phyloP scores from a whole-genome alignment of 1,139 yeast genomes.

The Magnusiomyces sp. region DNA sequence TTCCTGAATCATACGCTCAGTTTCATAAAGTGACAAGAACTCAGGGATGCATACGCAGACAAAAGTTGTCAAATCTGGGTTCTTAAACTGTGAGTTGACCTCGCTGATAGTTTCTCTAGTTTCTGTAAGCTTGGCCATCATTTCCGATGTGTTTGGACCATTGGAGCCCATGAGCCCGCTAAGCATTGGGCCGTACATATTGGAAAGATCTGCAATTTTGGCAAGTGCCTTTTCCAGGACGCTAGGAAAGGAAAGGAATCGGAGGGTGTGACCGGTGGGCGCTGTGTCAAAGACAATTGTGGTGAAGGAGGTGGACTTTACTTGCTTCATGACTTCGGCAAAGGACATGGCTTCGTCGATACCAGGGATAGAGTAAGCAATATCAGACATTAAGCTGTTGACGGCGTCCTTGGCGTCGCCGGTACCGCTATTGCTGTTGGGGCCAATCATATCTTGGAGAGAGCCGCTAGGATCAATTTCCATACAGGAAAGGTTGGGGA shows the following conservation, averaged over 20 bases:
- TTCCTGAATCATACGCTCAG: slow-evolving; percentile 96
- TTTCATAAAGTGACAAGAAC: slow-evolving; percentile 87
- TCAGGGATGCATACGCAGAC: slow-evolving; percentile 97
- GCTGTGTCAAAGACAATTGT: slow-evolving; percentile 96
- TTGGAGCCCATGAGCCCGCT: slow-evolving; percentile 62
- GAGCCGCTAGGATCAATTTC: slow-evolving; percentile 96
- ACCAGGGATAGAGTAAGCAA: slow-evolving; percentile 94
- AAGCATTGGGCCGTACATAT: slow-evolving; percentile 86
- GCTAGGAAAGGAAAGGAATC: slow-evolving; percentile 88
- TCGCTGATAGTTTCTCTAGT: slow-evolving; percentile 76
- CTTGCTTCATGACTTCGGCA: slow-evolving; percentile 95
- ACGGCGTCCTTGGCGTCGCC: slow-evolving; percentile 18
- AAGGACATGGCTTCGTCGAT: slow-evolving; percentile 95
- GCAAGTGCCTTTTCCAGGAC: slow-evolving; percentile 80
- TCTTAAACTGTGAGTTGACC: slow-evolving; percentile 89
- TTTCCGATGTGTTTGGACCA: slow-evolving; percentile 47
- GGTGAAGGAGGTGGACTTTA: slow-evolving; percentile 75
- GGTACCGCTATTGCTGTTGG: slow-evolving; percentile 26
- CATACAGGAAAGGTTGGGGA: slow-evolving; percentile 87
- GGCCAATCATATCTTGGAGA: slow-evolving; percentile 76
- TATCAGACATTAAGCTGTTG: slow-evolving; percentile 67
- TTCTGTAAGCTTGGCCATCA: slow-evolving; percentile 73
- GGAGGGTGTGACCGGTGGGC: slow-evolving; percentile 94
- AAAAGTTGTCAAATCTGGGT: slow-evolving; percentile 93
- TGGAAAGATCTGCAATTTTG: slow-evolving; percentile 78